phyloP scores from a whole-genome alignment of 1,284 basidiomycete species.

The Fereydounia khargensis region DNA sequence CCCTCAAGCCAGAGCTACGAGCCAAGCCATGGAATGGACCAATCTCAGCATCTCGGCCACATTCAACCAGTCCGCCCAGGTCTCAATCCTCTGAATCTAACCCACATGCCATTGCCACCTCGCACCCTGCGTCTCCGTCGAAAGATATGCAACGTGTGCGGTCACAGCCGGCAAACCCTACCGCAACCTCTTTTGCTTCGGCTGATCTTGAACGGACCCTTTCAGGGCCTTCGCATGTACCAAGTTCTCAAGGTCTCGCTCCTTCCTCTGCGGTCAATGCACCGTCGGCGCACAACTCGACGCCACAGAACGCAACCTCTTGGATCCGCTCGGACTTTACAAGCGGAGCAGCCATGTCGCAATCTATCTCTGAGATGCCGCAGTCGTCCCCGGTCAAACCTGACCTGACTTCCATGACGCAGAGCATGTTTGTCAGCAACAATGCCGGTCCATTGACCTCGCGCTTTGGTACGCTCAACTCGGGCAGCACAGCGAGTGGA shows the following conservation, averaged over 20 bases:
- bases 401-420: background rate
- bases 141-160: background rate
- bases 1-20: constrained; percentile 15
- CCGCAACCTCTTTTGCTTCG: background rate
- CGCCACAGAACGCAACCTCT: background rate
- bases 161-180: background rate
- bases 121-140: background rate
- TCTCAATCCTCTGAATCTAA: background rate
- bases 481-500: constrained; percentile 24
- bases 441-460: background rate
- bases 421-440: constrained; percentile 1
- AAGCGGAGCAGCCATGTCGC: background rate
- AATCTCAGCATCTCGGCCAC: background rate
- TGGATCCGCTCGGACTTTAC: background rate
- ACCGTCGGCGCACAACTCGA: background rate
- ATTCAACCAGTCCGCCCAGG: background rate
- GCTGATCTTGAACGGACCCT: no score
- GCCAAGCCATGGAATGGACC: background rate
- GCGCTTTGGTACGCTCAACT: constrained; percentile 28
- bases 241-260: no score
- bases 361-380: no score
- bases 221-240: no score
- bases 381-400: background rate
- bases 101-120: background rate
- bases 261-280: no score